Conservation (phyloP, 2,329 filamentous ascomycete genomes). For the Ophiostoma novo-ulmi region DNA sequence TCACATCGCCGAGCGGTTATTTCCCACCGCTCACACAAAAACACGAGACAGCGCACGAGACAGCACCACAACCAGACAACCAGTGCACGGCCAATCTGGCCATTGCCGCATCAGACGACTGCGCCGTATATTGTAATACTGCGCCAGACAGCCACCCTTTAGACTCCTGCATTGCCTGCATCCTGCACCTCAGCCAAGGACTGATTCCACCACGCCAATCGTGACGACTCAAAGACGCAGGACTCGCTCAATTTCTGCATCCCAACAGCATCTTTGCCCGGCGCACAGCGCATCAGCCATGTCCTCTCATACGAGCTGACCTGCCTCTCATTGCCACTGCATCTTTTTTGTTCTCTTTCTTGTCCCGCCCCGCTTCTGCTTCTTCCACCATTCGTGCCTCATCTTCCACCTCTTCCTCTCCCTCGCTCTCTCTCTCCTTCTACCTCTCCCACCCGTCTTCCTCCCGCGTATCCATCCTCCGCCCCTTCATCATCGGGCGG, state of each 20-base stretch:
- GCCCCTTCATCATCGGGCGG: constrained; percentile 21
- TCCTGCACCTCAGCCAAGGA: constrained; percentile 2
- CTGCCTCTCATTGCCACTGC: background rate
- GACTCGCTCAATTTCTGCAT: background rate
- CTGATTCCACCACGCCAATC: background rate
- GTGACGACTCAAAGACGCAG: background rate
- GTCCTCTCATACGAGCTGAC: constrained; percentile 20
- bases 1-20: background rate
- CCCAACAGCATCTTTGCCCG: constrained; percentile 2
- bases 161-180: background rate
- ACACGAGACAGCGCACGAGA: background rate
- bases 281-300: constrained; percentile 13
- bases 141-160: too few species aligned
- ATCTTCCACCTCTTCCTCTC: background rate
- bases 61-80: background rate
- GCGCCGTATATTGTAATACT: background rate
- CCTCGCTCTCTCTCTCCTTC: constrained; percentile 5
- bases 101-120: constrained; percentile 9
- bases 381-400: background rate
- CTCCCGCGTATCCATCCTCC: background rate
- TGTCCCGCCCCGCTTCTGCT: background rate
- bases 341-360: background rate
- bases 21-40: background rate
- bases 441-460: constrained; percentile 8
- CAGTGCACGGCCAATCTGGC: background rate